Evolutionary conservation across 73 alveolate species (phyloP).

Genomic region (Symbiodinium pilosum): DNA sequence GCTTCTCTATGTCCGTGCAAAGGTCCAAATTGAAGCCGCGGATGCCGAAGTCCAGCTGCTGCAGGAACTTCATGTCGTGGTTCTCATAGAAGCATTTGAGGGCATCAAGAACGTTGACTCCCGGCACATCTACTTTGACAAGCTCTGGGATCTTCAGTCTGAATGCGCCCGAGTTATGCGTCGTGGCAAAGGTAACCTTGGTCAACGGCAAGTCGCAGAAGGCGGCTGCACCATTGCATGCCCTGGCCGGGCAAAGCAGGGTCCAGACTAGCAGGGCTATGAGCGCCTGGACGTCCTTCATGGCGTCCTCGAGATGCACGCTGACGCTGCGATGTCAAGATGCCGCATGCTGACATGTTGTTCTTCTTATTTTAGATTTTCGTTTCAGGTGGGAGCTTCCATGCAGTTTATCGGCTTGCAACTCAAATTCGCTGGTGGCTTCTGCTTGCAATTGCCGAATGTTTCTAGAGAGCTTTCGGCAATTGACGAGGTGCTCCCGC

Average conservation of each 20-base stretch:
- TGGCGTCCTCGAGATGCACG: no score
- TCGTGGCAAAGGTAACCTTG: not conserved
- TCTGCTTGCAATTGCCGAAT: no score
- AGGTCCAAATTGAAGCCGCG: not conserved
- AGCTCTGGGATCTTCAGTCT: not conserved
- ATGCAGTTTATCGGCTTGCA: no score
- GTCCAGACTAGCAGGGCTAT: not conserved
- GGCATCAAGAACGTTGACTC: not conserved
- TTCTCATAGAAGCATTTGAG: not conserved
- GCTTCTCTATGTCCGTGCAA: not conserved
- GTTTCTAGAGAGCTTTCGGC: no score
- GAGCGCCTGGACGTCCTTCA: not conserved
- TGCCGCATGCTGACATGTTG: no score
- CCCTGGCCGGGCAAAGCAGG: not conserved
- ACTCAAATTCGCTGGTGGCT: no score
- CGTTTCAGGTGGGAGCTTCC: no score
- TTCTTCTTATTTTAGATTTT: no score
- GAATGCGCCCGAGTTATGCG: not conserved
- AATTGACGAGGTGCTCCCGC: no score
- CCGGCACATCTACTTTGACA: not conserved
- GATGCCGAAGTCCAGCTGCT: conserved; percentile 16
- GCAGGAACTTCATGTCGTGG: not conserved
- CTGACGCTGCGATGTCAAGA: no score
- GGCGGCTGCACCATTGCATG: not conserved
- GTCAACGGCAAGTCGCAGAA: not conserved